A percentile compares a stretch with the other conserved stretches of the same genome.
phyloP scores from a whole-genome alignment of 306 rosid genomes.

The Medicago lupulina region DNA sequence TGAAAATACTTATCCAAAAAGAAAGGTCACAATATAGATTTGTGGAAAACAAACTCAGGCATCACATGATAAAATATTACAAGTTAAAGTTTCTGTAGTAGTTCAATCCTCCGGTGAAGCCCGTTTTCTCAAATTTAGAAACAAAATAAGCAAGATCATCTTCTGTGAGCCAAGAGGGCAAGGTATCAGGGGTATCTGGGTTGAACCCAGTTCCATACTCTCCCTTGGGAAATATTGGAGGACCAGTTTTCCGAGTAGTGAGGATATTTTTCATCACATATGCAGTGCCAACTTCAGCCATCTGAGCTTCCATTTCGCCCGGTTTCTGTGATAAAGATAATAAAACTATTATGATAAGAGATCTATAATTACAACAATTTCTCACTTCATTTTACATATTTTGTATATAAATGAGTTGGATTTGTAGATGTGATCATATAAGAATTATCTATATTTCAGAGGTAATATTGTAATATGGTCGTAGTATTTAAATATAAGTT shows the following conservation, averaged over 20 bases:
- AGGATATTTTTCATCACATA: constrained; percentile 43
- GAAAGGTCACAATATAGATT: background rate
- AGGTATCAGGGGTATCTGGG: constrained; percentile 1
- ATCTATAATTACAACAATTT: background rate
- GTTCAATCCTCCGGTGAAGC: constrained; percentile 58
- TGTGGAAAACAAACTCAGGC: background rate
- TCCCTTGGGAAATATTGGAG: constrained; percentile 50
- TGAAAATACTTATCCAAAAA: background rate
- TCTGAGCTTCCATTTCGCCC: constrained; percentile 40
- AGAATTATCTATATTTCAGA: no score
- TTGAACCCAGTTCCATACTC: constrained; percentile 39
- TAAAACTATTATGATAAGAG: background rate
- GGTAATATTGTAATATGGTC: no score
- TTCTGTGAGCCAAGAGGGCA: constrained; percentile 59
- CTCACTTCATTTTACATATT: background rate
- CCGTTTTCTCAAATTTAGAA: constrained; percentile 45
- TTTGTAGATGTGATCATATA: no score
- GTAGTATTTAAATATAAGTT: no score
- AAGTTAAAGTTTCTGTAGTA: constrained; percentile 47
- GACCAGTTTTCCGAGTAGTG: constrained; percentile 37
- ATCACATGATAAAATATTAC: background rate
- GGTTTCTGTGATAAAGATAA: constrained; percentile 6
- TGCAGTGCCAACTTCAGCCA: constrained; percentile 26
- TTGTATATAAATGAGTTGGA: no score
- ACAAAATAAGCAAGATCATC: constrained; percentile 54